These are phyloP conservation scores for Manihot esculenta DNA, from an alignment of 441 rosid species.

Conservation along the genomic window DNA sequence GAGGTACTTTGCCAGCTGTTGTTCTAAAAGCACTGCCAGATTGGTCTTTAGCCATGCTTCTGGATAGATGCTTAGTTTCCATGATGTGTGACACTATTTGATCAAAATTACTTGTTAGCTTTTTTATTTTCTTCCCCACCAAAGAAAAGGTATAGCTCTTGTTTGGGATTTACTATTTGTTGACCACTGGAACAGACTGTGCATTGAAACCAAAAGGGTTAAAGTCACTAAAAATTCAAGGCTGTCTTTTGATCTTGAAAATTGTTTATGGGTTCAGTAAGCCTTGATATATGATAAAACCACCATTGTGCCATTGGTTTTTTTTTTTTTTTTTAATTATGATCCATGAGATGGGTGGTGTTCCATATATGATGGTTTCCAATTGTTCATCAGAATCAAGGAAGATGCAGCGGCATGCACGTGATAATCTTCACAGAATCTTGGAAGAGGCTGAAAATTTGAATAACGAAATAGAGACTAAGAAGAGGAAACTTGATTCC, in stretches of 20 bases:
- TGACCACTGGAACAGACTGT: not conserved
- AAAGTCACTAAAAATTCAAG: not conserved
- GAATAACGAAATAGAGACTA: conserved; percentile 53
- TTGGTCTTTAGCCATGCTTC: not conserved
- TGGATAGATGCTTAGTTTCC: not conserved
- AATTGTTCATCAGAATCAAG: conserved; percentile 54
- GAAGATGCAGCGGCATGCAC: conserved; percentile 67
- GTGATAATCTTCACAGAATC: conserved; percentile 53
- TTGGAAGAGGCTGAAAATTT: conserved; percentile 63
- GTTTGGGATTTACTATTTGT: conserved; percentile 5
- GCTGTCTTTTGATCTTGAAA: conserved; percentile 5
- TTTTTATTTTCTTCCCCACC: no score
- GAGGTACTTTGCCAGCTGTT: not conserved
- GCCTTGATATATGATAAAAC: not conserved
- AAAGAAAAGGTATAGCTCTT: not conserved
- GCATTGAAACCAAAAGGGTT: not conserved
- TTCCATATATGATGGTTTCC: conserved; percentile 2
- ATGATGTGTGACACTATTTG: not conserved
- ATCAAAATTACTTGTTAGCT: no score
- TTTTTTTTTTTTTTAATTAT: not conserved
- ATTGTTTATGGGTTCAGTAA: not conserved
- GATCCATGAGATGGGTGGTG: not conserved
- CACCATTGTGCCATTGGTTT: not conserved
- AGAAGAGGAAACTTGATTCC: conserved; percentile 50
- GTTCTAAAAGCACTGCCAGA: not conserved